phyloP scores from a whole-genome alignment of 139 green algal species.

The Picochlorum sp. region DNA sequence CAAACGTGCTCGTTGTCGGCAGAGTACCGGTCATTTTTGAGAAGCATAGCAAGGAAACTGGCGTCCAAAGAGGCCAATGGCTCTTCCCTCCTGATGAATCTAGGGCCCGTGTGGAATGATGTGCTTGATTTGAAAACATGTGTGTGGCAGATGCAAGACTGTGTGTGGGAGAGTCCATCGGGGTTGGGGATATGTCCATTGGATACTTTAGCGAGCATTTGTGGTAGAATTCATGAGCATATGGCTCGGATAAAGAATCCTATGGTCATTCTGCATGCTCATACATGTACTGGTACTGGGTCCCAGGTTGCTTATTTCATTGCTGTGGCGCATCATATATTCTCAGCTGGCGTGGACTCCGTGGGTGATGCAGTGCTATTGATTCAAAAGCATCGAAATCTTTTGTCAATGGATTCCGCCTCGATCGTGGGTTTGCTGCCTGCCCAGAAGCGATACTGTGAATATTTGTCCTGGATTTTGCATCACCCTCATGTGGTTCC shows the following conservation, averaged over 20 bases:
- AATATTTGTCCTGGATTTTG: slow-evolving; percentile 25
- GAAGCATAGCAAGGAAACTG: neutral
- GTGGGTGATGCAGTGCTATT: slow-evolving; percentile 17
- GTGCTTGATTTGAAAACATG: neutral
- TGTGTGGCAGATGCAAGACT: slow-evolving; percentile 13
- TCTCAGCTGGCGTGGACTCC: slow-evolving; percentile 12
- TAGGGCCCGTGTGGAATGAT: slow-evolving; percentile 17
- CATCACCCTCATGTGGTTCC: slow-evolving; percentile 19
- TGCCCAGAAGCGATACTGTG: slow-evolving; percentile 16
- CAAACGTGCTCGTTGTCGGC: neutral
- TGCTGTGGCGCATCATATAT: slow-evolving; percentile 31
- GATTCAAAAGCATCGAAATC: slow-evolving; percentile 14
- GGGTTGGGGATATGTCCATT: slow-evolving; percentile 30
- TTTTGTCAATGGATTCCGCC: neutral
- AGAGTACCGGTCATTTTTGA: neutral
- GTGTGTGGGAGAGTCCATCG: slow-evolving; percentile 11
- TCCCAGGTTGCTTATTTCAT: slow-evolving; percentile 20
- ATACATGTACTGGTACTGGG: slow-evolving; percentile 22
- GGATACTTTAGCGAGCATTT: slow-evolving; percentile 23
- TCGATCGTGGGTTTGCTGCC: slow-evolving; percentile 12
- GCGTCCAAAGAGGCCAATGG: neutral
- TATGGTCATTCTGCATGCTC: slow-evolving; percentile 29
- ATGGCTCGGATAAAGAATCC: slow-evolving; percentile 7
- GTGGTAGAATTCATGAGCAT: slow-evolving; percentile 25
- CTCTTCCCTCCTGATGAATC: slow-evolving; percentile 24